These are phyloP conservation scores for Phylloporus scabripes DNA, from an alignment of 768 basidiomycete genomes.

Conservation along the genomic window DNA sequence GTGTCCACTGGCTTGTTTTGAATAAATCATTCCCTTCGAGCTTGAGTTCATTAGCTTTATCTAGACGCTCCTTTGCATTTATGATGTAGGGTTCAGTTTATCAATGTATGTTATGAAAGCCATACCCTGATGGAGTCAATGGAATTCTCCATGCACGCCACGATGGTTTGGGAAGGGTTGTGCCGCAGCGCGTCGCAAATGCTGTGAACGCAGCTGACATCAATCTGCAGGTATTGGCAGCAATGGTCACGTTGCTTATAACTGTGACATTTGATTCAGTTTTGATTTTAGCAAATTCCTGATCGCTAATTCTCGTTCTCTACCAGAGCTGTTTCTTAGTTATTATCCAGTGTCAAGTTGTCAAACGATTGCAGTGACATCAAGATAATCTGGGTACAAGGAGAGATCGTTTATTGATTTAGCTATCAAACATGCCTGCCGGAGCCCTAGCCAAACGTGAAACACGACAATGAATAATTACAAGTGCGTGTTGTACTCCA, in stretches of 20 bases:
- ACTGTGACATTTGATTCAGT: no score
- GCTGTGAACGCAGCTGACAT: background rate
- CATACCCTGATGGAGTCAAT: constrained; percentile 3
- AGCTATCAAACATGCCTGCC: background rate
- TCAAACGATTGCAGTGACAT: background rate
- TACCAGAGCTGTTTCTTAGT: no score
- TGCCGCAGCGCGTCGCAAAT: no score
- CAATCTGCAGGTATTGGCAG: background rate
- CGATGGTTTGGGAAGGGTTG: no score
- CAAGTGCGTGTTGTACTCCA: background rate
- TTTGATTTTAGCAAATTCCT: no score
- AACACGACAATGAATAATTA: background rate
- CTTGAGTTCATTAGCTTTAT: constrained; percentile 59
- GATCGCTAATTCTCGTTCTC: no score
- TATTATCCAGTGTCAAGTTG: no score
- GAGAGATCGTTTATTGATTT: background rate
- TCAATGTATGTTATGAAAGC: background rate
- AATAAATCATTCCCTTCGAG: constrained; percentile 71
- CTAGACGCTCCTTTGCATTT: constrained; percentile 38
- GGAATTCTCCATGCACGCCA: background rate
- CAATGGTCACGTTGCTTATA: background rate
- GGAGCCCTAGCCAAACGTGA: background rate
- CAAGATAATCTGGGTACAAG: background rate
- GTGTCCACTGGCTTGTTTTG: constrained; percentile 56
- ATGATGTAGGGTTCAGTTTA: constrained; percentile 3